Percentiles rank a stretch among this genome's conserved stretches.
Evolutionary conservation across 1,284 basidiomycete genomes (phyloP).

Genomic region (Apiotrichum mycotoxinovorans): DNA sequence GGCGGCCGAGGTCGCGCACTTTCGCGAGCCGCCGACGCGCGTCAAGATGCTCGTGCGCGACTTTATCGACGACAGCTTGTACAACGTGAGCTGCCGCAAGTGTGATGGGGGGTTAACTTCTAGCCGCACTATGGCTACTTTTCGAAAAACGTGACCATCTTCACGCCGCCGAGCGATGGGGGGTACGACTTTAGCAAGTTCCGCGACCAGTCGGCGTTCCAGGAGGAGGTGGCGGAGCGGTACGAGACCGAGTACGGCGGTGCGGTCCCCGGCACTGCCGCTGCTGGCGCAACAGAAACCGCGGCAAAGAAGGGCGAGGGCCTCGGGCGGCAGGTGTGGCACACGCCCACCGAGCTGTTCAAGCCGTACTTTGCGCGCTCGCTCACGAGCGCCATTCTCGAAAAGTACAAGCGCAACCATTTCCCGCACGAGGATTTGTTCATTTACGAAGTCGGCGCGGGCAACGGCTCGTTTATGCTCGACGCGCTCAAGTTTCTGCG

Average conservation of each 20-base stretch:
- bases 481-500: slow-evolving; percentile 81
- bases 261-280: slow-evolving; percentile 18
- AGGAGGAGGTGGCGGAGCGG: slow-evolving; percentile 69
- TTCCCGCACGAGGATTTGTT: slow-evolving; percentile 94
- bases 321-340: slow-evolving; percentile 91
- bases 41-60: slow-evolving; percentile 95
- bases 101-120: background rate
- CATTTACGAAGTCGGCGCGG: slow-evolving; percentile 96
- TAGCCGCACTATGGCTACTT: slow-evolving; percentile 94
- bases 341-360: slow-evolving; percentile 97
- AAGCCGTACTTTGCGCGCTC: slow-evolving; percentile 96
- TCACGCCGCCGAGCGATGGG: slow-evolving; percentile 58
- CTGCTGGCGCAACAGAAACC: slow-evolving; percentile 14
- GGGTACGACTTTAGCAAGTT: slow-evolving; percentile 69
- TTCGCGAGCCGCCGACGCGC: slow-evolving; percentile 65
- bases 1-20: slow-evolving; percentile 64
- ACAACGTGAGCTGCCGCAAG: slow-evolving; percentile 59
- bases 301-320: slow-evolving; percentile 53
- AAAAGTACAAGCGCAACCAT: slow-evolving; percentile 87
- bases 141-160: slow-evolving; percentile 82
- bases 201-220: slow-evolving; percentile 70
- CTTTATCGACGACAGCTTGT: slow-evolving; percentile 94
- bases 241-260: slow-evolving; percentile 56
- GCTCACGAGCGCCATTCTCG: slow-evolving; percentile 79
- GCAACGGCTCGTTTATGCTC: slow-evolving; percentile 88